A percentile compares a stretch with the other conserved stretches of the same genome.
phyloP scores from a whole-genome alignment of 768 basidiomycete genomes.

The Glaciozyma antarctica region DNA sequence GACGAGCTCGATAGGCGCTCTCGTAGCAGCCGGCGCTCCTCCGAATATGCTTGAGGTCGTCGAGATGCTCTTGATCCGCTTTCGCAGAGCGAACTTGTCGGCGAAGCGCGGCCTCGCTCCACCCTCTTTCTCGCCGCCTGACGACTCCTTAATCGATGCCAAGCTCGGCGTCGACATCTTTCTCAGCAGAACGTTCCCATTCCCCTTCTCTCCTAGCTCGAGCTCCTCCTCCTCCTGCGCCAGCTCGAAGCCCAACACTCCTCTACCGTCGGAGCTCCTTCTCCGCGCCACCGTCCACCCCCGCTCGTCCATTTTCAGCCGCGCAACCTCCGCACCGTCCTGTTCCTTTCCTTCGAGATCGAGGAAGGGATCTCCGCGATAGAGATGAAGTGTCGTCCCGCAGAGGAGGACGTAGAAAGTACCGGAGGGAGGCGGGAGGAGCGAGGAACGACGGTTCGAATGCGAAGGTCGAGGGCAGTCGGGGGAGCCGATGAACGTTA shows the following conservation, averaged over 20 bases:
- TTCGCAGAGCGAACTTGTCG: not conserved
- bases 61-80: not conserved
- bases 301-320: not conserved
- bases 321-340: not conserved
- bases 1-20: not conserved
- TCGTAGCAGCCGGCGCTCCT: not conserved
- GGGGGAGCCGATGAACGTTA: not conserved
- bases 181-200: too few species aligned
- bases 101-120: not conserved
- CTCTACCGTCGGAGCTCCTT: not conserved
- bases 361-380: not conserved
- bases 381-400: not conserved
- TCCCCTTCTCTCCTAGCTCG: too few species aligned
- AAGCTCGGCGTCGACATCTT: not conserved
- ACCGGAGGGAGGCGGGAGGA: not conserved
- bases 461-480: not conserved
- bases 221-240: not conserved
- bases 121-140: not conserved
- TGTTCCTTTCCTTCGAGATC: not conserved
- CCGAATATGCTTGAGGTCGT: not conserved
- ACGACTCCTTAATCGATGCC: not conserved
- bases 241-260: not conserved
- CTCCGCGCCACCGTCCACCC: not conserved
- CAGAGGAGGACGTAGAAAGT: not conserved
- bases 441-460: not conserved